A percentile compares a stretch with the other conserved stretches of the same genome.
Conservation (phyloP, 2,329 filamentous ascomycete genomes). For the Macrophomina tecta region DNA sequence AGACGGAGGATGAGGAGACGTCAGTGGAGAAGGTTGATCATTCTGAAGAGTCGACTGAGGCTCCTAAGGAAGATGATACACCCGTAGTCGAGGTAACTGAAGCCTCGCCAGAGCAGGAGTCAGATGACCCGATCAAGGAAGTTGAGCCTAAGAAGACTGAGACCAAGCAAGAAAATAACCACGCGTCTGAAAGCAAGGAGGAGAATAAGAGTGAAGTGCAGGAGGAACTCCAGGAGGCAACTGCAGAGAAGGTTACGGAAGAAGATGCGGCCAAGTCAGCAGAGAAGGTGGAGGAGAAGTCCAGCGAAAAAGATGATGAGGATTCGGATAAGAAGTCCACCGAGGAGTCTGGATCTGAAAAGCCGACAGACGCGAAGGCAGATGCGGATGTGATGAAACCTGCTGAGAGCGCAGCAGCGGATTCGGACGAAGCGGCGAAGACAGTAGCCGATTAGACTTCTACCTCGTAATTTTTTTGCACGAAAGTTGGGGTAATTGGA, state of each 20-base stretch:
- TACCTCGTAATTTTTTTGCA: neutral
- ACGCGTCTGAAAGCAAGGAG: neutral
- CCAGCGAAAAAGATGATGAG: slow-evolving; percentile 35
- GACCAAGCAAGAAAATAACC: slow-evolving; percentile 13
- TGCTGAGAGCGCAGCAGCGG: slow-evolving; percentile 7
- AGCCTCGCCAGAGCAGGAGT: slow-evolving; percentile 5
- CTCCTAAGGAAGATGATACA: neutral
- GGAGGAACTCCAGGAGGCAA: neutral
- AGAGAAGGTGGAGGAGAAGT: slow-evolving; percentile 31
- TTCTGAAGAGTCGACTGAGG: neutral
- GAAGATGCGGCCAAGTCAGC: slow-evolving; percentile 31
- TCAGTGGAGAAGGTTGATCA: slow-evolving; percentile 25
- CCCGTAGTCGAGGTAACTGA: slow-evolving; percentile 12
- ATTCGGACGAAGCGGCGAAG: slow-evolving; percentile 16
- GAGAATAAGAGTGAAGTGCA: neutral
- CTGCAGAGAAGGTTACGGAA: slow-evolving; percentile 24
- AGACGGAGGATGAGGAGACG: slow-evolving; percentile 15
- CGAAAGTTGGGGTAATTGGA: neutral
- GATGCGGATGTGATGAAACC: slow-evolving; percentile 8
- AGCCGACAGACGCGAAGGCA: slow-evolving; percentile 30
- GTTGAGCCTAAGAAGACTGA: slow-evolving; percentile 13
- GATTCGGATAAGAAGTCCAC: slow-evolving; percentile 32
- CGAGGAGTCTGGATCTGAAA: slow-evolving; percentile 34
- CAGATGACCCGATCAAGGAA: neutral
- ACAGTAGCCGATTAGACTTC: slow-evolving; percentile 22